A percentile compares a stretch with the other conserved stretches of the same genome.
Conservation (phyloP, 225 moss, liverwort and hornwort species). For the Thuidium tamariscinum region DNA sequence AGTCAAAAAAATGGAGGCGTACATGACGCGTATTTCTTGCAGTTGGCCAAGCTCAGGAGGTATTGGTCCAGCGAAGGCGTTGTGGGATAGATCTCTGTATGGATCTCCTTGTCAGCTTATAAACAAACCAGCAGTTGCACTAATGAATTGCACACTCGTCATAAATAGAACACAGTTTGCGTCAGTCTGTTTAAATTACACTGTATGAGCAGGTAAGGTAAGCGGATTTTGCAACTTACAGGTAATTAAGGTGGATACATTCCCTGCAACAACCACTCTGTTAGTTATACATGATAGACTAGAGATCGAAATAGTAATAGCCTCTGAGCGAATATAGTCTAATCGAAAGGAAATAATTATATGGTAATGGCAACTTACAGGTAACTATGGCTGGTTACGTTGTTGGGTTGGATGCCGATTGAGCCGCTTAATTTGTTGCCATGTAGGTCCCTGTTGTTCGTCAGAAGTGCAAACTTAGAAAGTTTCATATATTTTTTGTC, state of each 20-base stretch:
- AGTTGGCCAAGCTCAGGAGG: constrained; percentile 64
- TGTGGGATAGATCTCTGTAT: constrained; percentile 56
- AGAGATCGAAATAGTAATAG: not conserved
- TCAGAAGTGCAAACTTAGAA: not conserved
- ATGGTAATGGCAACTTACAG: constrained; percentile 15
- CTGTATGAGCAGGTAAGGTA: not conserved
- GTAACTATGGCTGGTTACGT: constrained; percentile 33
- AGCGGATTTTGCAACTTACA: constrained; percentile 11
- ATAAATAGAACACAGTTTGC: not conserved
- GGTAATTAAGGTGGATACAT: constrained; percentile 29
- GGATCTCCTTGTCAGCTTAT: not conserved
- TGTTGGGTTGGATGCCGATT: constrained; percentile 51
- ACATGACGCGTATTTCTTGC: constrained; percentile 58
- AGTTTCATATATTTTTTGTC: not conserved
- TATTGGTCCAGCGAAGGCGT: constrained; percentile 44
- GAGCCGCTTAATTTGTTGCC: constrained; percentile 47
- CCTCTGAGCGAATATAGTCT: not conserved
- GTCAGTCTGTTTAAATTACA: not conserved
- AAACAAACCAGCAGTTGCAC: not conserved
- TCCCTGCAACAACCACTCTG: constrained; percentile 25
- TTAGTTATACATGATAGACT: not conserved
- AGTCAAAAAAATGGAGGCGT: not conserved
- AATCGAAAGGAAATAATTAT: not conserved
- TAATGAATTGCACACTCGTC: not conserved
- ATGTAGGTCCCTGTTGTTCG: constrained; percentile 28